Evolutionary conservation across 2,329 filamentous ascomycete genomes (phyloP), one percentile per base, ranked within the genome.

Genomic region (Trichoderma koningii): DNA sequence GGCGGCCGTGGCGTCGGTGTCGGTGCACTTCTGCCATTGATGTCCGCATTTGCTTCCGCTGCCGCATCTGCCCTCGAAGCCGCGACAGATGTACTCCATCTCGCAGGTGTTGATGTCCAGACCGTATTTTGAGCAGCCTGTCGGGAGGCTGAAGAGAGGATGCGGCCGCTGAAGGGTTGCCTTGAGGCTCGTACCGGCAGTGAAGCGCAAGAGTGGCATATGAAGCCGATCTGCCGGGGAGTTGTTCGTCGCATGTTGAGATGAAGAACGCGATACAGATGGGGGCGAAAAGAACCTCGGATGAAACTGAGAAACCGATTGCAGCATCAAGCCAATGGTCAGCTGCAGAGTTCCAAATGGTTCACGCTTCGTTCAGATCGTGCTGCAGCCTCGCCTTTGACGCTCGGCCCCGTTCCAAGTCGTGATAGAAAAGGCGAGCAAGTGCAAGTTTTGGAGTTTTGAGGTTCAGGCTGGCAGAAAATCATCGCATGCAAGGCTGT

Each of bases 151-250:
- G 69, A 64, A 19, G 68, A 57, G n/a, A 74, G 51, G 23, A 69
- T 62, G 51, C 73, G 70, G 64, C 69, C 66, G 57, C 69, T n/a
- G 57, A 73, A 69, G 41, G 68, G 62, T 28, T 70, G 72, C 57
- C 65, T 71, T 56, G 69, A 28, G 50, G 71, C 63, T 52, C 69
- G 72, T 28, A 69, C 57, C 23, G 73, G 70, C 55, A 77, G 69
- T 66, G 76, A 75, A 60, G 80, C 71, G 71, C 81, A 83, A 56
- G 77, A 74, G 60, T 79, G 78, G 74, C 82, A 83, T 61, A 82
- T 68, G 64, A 78, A 75, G 69, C 76, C 70, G 38, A 76, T 68
- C 59, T 72, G 71, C 23, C 72, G 72, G 15, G 73, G 70, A 41
- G 64, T 70, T 64, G 75, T 72, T 71, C 75, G 74, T 55, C 77